Percentiles rank a stretch among this genome's conserved stretches.
phyloP scores from a whole-genome alignment of 345 rosid genomes.

The Bruguiera parviflora region DNA sequence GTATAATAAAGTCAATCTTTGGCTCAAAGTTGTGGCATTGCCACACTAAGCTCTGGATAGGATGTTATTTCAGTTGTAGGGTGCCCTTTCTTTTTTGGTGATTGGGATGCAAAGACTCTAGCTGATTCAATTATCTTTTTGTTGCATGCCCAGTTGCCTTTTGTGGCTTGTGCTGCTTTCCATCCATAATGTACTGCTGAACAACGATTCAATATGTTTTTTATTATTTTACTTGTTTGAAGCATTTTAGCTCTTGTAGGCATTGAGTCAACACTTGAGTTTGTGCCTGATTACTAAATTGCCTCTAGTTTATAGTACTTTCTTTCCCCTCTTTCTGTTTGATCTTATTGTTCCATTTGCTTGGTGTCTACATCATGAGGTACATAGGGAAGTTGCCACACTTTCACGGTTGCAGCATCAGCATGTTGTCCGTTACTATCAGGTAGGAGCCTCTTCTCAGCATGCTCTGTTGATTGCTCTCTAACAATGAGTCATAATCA shows the following conservation, averaged over 20 bases:
- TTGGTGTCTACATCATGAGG: conserved; percentile 25
- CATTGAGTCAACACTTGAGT: conserved; percentile 7
- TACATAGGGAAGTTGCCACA: conserved; percentile 91
- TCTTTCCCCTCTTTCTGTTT: conserved; percentile 1
- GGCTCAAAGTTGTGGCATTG: too few species aligned
- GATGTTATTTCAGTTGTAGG: not conserved
- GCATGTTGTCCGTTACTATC: conserved; percentile 99
- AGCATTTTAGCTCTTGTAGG: not conserved
- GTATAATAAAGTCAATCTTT: not conserved
- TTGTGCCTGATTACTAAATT: too few species aligned
- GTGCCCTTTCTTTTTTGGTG: not conserved
- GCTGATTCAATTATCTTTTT: not conserved
- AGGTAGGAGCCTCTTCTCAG: conserved; percentile 43
- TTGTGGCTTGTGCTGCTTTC: not conserved
- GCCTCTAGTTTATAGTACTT: not conserved
- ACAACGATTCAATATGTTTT: too few species aligned
- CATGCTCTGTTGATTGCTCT: conserved; percentile 19
- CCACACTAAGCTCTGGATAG: too few species aligned
- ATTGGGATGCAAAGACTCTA: not conserved
- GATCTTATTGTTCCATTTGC: conserved; percentile 4
- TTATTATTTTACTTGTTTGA: not conserved
- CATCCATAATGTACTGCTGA: too few species aligned
- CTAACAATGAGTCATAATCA: not conserved
- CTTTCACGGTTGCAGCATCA: conserved; percentile 97
- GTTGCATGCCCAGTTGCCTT: not conserved